Conservation (phyloP, 352 stramenopile species). For the Phytophthora multivora region DNA sequence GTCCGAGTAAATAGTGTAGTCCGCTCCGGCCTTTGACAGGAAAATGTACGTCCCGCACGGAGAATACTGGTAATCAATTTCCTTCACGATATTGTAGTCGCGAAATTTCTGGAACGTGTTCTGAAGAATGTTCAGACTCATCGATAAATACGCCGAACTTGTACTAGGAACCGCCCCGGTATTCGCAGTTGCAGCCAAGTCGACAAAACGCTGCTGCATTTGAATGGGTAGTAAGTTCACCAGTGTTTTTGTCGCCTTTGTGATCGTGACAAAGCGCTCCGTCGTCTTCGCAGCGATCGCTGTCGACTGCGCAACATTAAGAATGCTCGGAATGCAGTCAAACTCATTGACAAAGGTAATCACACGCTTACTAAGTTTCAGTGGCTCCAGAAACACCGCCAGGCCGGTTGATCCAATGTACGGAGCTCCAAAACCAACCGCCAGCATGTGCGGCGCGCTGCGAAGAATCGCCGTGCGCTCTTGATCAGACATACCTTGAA, state of each 20-base stretch:
- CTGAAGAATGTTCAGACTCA: slow-evolving; percentile 82
- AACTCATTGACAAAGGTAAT: slow-evolving; percentile 87
- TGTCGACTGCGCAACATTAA: slow-evolving; percentile 81
- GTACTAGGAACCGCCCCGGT: slow-evolving; percentile 37
- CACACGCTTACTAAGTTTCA: slow-evolving; percentile 58
- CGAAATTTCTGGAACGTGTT: slow-evolving; percentile 84
- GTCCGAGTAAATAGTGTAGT: slow-evolving; percentile 63
- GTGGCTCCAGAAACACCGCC: slow-evolving; percentile 46
- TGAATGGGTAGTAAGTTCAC: slow-evolving; percentile 72
- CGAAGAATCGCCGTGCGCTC: slow-evolving; percentile 29
- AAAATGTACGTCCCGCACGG: slow-evolving; percentile 84
- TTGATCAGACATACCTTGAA: slow-evolving; percentile 23
- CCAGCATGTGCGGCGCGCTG: slow-evolving; percentile 57
- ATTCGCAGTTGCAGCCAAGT: slow-evolving; percentile 35
- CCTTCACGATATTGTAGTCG: slow-evolving; percentile 76
- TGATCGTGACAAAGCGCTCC: slow-evolving; percentile 79
- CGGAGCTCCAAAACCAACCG: slow-evolving; percentile 79
- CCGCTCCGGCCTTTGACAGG: slow-evolving; percentile 57
- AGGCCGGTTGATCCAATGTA: slow-evolving; percentile 66
- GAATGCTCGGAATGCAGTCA: slow-evolving; percentile 85
- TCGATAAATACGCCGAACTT: slow-evolving; percentile 76
- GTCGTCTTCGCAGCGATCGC: slow-evolving; percentile 82
- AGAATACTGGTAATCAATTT: slow-evolving; percentile 76
- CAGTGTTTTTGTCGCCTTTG: slow-evolving; percentile 77
- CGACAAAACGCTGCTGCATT: slow-evolving; percentile 73